phyloP scores from a whole-genome alignment of 176 grass and related monocot species.

The Carex scoparia region DNA sequence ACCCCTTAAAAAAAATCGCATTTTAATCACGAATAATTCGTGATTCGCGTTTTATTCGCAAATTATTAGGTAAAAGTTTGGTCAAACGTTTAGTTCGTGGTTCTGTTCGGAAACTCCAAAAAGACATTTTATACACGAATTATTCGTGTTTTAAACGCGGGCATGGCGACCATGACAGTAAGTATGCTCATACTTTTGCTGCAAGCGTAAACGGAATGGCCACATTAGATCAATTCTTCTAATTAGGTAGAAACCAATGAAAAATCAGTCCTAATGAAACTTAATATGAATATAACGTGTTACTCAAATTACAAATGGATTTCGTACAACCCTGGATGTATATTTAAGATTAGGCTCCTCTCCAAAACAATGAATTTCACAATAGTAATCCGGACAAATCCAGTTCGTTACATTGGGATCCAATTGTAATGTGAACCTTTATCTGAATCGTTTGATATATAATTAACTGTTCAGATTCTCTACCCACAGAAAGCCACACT shows the following conservation, averaged over 20 bases:
- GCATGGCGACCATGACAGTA: too few relatives aligned
- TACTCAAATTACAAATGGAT: neutral
- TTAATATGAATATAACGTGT: neutral
- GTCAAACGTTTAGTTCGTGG: too few relatives aligned
- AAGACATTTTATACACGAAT: too few relatives aligned
- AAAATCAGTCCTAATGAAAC: neutral
- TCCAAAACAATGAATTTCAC: neutral
- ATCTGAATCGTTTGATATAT: neutral
- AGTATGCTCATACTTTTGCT: neutral
- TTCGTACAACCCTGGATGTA: neutral
- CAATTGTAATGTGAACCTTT: neutral
- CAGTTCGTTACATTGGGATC: neutral
- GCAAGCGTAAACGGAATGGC: neutral
- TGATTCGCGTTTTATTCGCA: too few relatives aligned
- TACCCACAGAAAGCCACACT: neutral
- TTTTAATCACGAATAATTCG: too few relatives aligned
- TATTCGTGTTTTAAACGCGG: too few relatives aligned
- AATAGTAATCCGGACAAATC: neutral
- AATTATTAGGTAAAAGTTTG: too few relatives aligned
- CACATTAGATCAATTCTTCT: neutral
- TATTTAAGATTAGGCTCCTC: neutral
- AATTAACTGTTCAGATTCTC: neutral
- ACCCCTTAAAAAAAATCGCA: too few relatives aligned
- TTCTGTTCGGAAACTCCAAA: too few relatives aligned
- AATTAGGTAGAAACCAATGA: neutral